Base-by-base conservation (phyloP, 2,329 filamentous ascomycete species). In the Daldinia sp. region DNA sequence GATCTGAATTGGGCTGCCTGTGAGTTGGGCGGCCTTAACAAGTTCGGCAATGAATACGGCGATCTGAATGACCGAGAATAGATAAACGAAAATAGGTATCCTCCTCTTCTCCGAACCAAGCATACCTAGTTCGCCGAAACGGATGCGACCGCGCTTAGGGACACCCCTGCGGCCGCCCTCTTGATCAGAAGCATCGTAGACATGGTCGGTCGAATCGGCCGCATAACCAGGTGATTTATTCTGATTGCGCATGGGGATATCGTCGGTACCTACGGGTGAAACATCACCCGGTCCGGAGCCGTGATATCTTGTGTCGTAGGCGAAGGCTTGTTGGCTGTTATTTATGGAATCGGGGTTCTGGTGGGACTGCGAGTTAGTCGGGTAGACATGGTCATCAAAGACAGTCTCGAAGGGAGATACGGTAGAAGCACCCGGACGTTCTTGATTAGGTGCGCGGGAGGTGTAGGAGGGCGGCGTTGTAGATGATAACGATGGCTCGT, bases 31-130 rank as follows among this genome's bases (percentile, higher is more conserved):
- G 77, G 94, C 96, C 74, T 90, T 92, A 48, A 91, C 89, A 64
- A 99, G 81, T 79, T 98, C 93, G 53, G 84, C 93, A 67, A 98
- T 91, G 74, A 99, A 99, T 25, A 98, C 93, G 13, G 83, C 87
- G 17, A 95, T 79, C 76, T 98, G 94, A 10, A 90, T 84, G 27
- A 88, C 56, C 2, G 93, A 92, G 66, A 98, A 85, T 41, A 89
- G 78, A 76, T 94, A 98, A 30, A 93, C 91, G 5, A 97, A 87
- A 84, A 91, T 95, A 0, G 95, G 90, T 53, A 89, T 86, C 63
- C 81, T 79, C 73, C 83, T 85, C 72, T 78, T 81, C 69, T 83
- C 77, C 10, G 84, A 77, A 1, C 84, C 83, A 45, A 88, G 72
- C 85, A 88, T 87, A 61, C 85, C 84, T 55, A 88, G 74, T 75